These are phyloP conservation scores for Plenodomus lindquistii DNA, from an alignment of 2,329 filamentous ascomycete species.

Conservation along the genomic window DNA sequence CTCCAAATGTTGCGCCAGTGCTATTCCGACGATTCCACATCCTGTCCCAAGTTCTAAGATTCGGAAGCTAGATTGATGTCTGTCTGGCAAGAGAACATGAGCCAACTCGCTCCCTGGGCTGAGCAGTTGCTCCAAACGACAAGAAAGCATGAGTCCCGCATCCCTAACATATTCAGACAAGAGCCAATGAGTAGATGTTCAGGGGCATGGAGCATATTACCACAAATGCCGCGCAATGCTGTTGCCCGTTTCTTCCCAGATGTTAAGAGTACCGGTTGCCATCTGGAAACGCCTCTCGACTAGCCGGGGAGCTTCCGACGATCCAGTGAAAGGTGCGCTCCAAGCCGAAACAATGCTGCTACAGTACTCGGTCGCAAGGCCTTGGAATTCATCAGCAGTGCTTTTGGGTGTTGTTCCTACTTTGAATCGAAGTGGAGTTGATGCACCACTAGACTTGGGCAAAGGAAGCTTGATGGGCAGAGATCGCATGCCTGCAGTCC, in stretches of 20 bases:
- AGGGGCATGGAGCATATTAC: slow-evolving; percentile 46
- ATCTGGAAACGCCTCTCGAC: slow-evolving; percentile 60
- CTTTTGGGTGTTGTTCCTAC: slow-evolving; percentile 40
- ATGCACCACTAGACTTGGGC: slow-evolving; percentile 43
- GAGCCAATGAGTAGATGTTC: not conserved
- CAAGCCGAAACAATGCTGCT: slow-evolving; percentile 61
- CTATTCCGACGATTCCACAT: slow-evolving; percentile 68
- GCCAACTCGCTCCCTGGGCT: slow-evolving; percentile 12
- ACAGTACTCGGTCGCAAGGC: slow-evolving; percentile 29
- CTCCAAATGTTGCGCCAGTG: slow-evolving; percentile 59
- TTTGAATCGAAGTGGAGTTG: slow-evolving; percentile 45
- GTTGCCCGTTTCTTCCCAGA: slow-evolving; percentile 73
- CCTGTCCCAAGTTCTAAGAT: slow-evolving; percentile 70
- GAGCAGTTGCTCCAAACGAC: slow-evolving; percentile 54
- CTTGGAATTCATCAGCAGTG: slow-evolving; percentile 33
- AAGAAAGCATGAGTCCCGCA: slow-evolving; percentile 61
- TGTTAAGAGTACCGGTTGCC: slow-evolving; percentile 45
- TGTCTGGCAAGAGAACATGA: not conserved
- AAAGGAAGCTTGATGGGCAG: slow-evolving; percentile 50
- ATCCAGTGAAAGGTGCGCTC: slow-evolving; percentile 53
- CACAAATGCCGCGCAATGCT: slow-evolving; percentile 74
- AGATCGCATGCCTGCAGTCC: slow-evolving; percentile 50
- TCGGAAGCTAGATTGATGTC: slow-evolving; percentile 22
- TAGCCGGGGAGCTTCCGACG: slow-evolving; percentile 53
- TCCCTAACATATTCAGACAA: slow-evolving; percentile 48